phyloP scores from a whole-genome alignment of 441 rosid species.

The Erodium trifolium region DNA sequence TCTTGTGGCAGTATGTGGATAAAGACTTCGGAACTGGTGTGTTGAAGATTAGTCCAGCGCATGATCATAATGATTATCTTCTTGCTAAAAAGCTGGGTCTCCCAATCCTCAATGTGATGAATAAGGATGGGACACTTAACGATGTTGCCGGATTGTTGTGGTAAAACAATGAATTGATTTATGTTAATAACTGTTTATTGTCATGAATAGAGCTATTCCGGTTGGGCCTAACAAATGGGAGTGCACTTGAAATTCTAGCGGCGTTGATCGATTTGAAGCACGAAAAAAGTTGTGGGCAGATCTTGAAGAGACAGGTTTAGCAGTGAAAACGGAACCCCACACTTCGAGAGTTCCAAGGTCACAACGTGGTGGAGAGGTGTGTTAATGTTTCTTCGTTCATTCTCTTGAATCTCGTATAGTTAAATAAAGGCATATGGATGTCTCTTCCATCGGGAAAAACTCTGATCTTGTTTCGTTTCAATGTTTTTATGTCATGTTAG shows the following conservation, averaged over 20 bases:
- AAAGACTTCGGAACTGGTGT: constrained; percentile 98
- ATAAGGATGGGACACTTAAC: constrained; percentile 91
- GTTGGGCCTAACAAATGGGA: constrained; percentile 20
- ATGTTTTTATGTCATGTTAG: constrained; percentile 28
- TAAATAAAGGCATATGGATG: not conserved
- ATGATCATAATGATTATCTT: constrained; percentile 93
- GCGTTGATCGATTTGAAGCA: constrained; percentile 86
- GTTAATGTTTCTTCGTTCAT: constrained; percentile 21
- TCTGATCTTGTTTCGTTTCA: constrained; percentile 18
- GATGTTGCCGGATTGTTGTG: constrained; percentile 87
- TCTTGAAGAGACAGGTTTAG: constrained; percentile 92
- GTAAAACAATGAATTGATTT: constrained; percentile 30
- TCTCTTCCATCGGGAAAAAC: constrained; percentile 6
- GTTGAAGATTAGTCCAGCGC: constrained; percentile 98
- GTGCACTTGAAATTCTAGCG: constrained; percentile 38
- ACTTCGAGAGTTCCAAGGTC: constrained; percentile 81
- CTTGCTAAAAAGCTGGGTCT: constrained; percentile 97
- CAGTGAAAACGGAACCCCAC: constrained; percentile 73
- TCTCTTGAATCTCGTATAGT: constrained; percentile 14
- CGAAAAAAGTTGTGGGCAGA: constrained; percentile 87
- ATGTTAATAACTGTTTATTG: constrained; percentile 16
- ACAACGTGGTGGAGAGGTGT: constrained; percentile 96
- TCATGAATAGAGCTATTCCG: constrained; percentile 14
- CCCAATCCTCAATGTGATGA: constrained; percentile 93
- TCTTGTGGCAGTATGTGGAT: constrained; percentile 71